Base-by-base conservation (phyloP, 2,329 filamentous ascomycete genomes). In the Fusarium lateritium region DNA sequence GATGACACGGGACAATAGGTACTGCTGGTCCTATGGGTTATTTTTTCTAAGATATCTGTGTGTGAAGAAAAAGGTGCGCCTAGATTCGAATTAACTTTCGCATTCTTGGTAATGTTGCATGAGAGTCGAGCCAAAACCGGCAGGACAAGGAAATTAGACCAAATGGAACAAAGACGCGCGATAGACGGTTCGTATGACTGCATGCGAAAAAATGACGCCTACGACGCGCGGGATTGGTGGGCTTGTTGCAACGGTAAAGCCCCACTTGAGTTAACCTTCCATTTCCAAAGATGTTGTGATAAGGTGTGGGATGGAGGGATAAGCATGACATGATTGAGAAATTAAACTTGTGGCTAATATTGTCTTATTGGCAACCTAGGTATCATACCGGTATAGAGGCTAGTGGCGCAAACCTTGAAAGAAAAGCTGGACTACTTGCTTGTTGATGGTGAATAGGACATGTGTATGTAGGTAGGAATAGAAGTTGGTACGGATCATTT, bases 181-280 rank as follows among this genome's bases (percentile, higher is more conserved):
- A 69, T 62, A 72, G 49, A 53, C 45, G 19, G 52, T 74, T 74
- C 51, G 61, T 71, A 71, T 60, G 65, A 72, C 59, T 58, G 56
- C 38, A 53, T 46, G 52, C 38, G 55, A 62, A 58, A 31, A 31
- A 54, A 69, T 68, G 72, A 71, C 52, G 56, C 51, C 68, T 43
- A 50, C 40, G 34, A 36, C 28, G 50, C 56, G 39, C 54, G 52
- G 62, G 68, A 74, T 74, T 74, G 72, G 72, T 60, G 62, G 66
- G 50, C 21, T 45, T 62, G 52, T 31, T 46, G 7, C 33, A 71
- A 61, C 55, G 38, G 62, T 50, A 59, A 34, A 31, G 66, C 21
- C 22, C 47, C 71, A 72, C 71, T 62, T 64, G 54, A 65, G 44
- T 34, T 40, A 69, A 69, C 62, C 56, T 58, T 67, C 36, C 26